These are phyloP conservation scores for Cutaneotrichosporon mucoides DNA, from an alignment of 1,284 basidiomycete species.

Conservation along the genomic window DNA sequence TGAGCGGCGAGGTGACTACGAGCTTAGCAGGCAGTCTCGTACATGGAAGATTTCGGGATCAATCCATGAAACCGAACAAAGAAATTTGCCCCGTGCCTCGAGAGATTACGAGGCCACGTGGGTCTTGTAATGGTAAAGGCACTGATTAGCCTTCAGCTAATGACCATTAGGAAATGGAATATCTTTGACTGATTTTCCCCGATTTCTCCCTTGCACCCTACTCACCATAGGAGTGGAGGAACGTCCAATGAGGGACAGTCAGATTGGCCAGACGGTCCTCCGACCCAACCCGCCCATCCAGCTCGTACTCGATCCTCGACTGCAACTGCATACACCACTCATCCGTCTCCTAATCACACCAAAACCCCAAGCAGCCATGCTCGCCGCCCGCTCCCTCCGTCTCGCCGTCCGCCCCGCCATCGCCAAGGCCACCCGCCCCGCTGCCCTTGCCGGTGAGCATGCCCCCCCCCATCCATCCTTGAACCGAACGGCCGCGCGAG, in stretches of 20 bases:
- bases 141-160: neutral
- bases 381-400: constrained; percentile 35
- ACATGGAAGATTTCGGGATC: neutral
- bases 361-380: constrained; percentile 15
- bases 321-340: neutral
- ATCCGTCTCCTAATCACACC: neutral
- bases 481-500: neutral
- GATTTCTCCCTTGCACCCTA: neutral
- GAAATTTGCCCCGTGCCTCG: neutral
- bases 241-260: too few relatives aligned
- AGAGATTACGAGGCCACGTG: too few relatives aligned
- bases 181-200: neutral
- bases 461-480: neutral
- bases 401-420: constrained; percentile 33
- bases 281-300: neutral
- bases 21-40: too few relatives aligned
- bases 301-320: neutral
- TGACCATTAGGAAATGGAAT: neutral
- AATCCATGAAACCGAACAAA: neutral
- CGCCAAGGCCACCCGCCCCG: constrained; percentile 24
- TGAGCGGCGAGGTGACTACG: neutral
- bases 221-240: too few relatives aligned
- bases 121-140: neutral
- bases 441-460: constrained; percentile 36
- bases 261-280: neutral